Base-by-base conservation (phyloP, 2,329 filamentous ascomycete genomes). In the Aureobasidium sp. region DNA sequence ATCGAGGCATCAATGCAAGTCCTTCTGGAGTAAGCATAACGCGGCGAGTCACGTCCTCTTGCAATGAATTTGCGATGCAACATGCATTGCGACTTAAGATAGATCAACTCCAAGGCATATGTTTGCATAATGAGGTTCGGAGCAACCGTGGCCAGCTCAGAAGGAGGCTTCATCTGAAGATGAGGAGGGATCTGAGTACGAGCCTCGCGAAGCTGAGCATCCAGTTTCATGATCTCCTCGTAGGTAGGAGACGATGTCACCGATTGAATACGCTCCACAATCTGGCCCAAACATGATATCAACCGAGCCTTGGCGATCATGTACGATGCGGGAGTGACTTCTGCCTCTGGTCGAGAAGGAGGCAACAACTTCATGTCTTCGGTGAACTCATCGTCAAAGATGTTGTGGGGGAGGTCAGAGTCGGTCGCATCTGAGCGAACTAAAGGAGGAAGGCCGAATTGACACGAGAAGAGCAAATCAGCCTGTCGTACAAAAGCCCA, bases 1-100 rank as follows among this genome's bases (percentile, higher is more conserved):
- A 97, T 81, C 0, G 91, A 90, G 1, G 92, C 89, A 69, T 96
- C 91, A 44, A 97, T 87, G 66, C 91, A 94, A 25, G 87, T 88
- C 44, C 87, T 86, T 34, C 93, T 84, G 2, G 91, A 96, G 70
- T 94, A 90, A 9, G 86, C 84, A 70, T 96, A 97, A 9, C 91
- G 84, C 11, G 88, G 80, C 68, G 93, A 94, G 63, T 89, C 84
- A 52, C 89, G 81, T 5, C 91, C 89, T 63, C 87, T 84, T n/a
- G 84, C 80, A 63, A 96, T 82, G 72, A 94, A 97, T 66, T 91
- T 91, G 56, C 91, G 84, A 73, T 99, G 94, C 42, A 99, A 82
- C 25, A 96, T 84, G 69, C 91, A 95, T 68, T 96, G 82, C 20
- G 91, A 89, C 76, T 96, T 96, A 66, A 95, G 86, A 71, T 91